phyloP scores from a whole-genome alignment of 2,329 filamentous ascomycete genomes.

The Aspergillus sp. region DNA sequence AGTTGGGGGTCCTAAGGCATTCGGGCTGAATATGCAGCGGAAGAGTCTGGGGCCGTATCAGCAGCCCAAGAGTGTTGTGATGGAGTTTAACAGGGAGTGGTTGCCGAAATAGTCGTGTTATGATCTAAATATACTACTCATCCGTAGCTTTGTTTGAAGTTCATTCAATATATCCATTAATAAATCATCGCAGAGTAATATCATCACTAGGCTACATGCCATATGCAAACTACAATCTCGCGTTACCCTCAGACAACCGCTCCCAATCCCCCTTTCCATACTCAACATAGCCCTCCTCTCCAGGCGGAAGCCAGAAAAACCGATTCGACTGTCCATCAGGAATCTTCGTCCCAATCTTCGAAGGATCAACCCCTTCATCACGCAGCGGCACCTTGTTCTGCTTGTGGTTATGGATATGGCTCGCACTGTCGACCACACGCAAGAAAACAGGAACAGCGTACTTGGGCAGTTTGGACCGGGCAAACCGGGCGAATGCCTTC shows the following conservation, averaged over 20 bases:
- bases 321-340: constrained; percentile 39
- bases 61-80: constrained; percentile 12
- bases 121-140: background rate
- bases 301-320: constrained; percentile 49
- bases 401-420: constrained; percentile 63
- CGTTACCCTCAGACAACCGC: constrained; percentile 39
- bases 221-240: constrained; percentile 35
- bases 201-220: no score
- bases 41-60: constrained; percentile 16
- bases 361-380: constrained; percentile 61
- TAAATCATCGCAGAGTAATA: no score
- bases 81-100: constrained; percentile 2
- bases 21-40: constrained; percentile 22
- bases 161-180: no score
- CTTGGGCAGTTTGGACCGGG: constrained; percentile 57
- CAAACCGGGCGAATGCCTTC: constrained; percentile 54
- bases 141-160: no score
- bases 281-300: constrained; percentile 51
- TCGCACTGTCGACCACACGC: constrained; percentile 49
- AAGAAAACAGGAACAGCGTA: constrained; percentile 75
- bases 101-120: background rate
- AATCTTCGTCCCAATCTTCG: constrained; percentile 41
- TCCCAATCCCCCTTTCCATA: constrained; percentile 60
- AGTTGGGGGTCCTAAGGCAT: constrained; percentile 38
- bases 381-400: constrained; percentile 71